Conservation (phyloP, 805 yeast species). For the Candida vartiovaarae region DNA sequence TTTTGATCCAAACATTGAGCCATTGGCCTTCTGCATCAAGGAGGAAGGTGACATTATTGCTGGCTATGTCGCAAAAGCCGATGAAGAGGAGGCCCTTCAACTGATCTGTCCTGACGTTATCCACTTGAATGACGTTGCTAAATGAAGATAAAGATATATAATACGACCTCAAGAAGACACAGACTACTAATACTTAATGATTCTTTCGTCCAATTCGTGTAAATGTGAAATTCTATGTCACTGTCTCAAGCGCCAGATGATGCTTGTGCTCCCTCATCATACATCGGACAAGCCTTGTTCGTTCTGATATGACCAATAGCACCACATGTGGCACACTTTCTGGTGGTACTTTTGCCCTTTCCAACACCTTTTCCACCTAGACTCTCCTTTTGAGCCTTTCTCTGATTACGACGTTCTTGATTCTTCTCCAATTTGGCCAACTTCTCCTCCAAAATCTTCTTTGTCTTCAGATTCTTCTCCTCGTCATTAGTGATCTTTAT, state of each 20-base stretch:
- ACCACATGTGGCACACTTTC: conserved; percentile 94
- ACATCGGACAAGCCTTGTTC: conserved; percentile 83
- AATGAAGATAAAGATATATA: not conserved
- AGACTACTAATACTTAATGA: too few relatives aligned
- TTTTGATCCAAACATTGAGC: conserved; percentile 31
- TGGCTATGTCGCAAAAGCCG: conserved; percentile 17
- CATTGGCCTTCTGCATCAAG: conserved; percentile 30
- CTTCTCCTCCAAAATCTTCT: conserved; percentile 73
- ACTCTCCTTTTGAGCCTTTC: conserved; percentile 43
- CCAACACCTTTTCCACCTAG: conserved; percentile 20
- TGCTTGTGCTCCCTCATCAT: conserved; percentile 33
- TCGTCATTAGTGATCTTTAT: conserved; percentile 75
- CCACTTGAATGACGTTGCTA: conserved; percentile 14
- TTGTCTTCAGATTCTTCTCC: conserved; percentile 71
- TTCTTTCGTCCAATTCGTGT: too few relatives aligned
- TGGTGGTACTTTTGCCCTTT: conserved; percentile 37
- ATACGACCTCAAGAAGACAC: not conserved
- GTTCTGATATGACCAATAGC: conserved; percentile 93
- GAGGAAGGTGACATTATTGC: conserved; percentile 22
- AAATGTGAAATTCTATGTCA: too few relatives aligned
- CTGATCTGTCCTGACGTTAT: conserved; percentile 20
- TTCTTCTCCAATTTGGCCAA: conserved; percentile 77
- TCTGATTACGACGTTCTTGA: conserved; percentile 55
- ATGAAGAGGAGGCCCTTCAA: conserved; percentile 10
- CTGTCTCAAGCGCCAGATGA: too few relatives aligned